Percentiles rank a stretch among this genome's conserved stretches.
These are phyloP conservation scores for Dentipellis fragilis DNA, from an alignment of 768 basidiomycete genomes.

Conservation along the genomic window DNA sequence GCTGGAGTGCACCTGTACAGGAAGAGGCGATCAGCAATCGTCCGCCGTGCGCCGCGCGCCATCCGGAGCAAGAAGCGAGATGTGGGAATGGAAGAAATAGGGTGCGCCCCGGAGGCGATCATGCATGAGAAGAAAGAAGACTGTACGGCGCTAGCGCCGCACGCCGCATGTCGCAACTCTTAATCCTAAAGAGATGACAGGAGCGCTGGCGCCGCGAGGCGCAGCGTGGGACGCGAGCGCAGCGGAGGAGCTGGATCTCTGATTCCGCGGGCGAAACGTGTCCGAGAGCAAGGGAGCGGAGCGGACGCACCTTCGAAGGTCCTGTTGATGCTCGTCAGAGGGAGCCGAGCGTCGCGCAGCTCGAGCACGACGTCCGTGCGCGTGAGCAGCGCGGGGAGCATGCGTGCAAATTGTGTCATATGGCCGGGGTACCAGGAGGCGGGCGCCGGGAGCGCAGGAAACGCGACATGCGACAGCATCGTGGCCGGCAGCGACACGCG, in stretches of 20 bases:
- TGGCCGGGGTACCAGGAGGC: constrained; percentile 96
- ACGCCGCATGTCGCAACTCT: too few relatives aligned
- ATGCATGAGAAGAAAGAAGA: background rate
- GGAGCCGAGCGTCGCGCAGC: constrained; percentile 85
- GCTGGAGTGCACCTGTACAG: constrained; percentile 4
- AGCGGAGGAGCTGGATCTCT: background rate
- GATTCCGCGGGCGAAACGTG: background rate
- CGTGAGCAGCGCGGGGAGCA: constrained; percentile 65
- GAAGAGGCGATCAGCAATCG: constrained; percentile 3
- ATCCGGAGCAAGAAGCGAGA: constrained; percentile 1
- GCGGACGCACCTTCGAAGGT: constrained; percentile 65
- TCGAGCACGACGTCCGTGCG: constrained; percentile 90
- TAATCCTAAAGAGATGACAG: too few relatives aligned
- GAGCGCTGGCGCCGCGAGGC: background rate
- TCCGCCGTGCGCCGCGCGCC: background rate
- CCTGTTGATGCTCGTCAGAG: constrained; percentile 88
- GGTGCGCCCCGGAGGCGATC: background rate
- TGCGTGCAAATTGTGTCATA: constrained; percentile 80
- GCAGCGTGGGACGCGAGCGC: background rate
- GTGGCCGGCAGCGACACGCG: background rate
- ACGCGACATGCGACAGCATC: constrained; percentile 27
- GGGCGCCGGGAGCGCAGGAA: constrained; percentile 51
- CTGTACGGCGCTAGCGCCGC: too few relatives aligned
- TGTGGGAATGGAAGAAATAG: background rate
- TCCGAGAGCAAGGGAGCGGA: background rate